Conservation (phyloP, 2,329 filamentous ascomycete genomes). For the Ceratocystiopsis minuta region DNA sequence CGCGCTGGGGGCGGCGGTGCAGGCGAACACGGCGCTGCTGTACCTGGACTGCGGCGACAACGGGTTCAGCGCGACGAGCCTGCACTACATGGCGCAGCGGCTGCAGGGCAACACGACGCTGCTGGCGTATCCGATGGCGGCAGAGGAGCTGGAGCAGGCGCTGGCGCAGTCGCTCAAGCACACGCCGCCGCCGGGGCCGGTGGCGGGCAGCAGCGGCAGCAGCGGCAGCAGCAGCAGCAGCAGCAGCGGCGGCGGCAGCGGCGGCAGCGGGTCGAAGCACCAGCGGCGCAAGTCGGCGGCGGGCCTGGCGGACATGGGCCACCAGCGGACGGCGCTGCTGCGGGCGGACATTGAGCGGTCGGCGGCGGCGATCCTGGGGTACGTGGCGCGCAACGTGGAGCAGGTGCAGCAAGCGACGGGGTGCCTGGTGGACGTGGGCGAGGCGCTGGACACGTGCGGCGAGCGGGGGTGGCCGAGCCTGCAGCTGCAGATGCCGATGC, state of each 20-base stretch:
- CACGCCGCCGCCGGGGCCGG: constrained; percentile 6
- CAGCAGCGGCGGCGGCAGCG: constrained; percentile 2
- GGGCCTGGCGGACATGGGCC: constrained; percentile 9
- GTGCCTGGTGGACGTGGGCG: constrained; percentile 12
- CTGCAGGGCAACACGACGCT: constrained; percentile 25
- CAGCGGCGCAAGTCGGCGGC: constrained; percentile 5
- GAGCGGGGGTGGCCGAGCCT: constrained; percentile 12
- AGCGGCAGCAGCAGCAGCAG: no score
- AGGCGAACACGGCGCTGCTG: constrained; percentile 27
- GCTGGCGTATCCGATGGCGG: constrained; percentile 22
- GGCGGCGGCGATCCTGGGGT: constrained; percentile 10
- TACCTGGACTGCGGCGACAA: constrained; percentile 38
- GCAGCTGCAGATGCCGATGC: constrained; percentile 7
- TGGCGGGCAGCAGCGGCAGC: background rate
- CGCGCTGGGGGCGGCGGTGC: constrained; percentile 30
- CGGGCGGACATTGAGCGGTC: constrained; percentile 5
- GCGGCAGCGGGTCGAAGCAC: no score
- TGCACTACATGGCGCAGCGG: constrained; percentile 27
- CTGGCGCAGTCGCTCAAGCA: constrained; percentile 10
- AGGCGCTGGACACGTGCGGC: constrained; percentile 10
- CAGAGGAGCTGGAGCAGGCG: constrained; percentile 13
- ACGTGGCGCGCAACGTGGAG: constrained; percentile 12
- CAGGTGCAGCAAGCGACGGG: constrained; percentile 12
- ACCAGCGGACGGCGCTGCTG: constrained; percentile 6
- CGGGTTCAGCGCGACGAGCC: constrained; percentile 33